Base-by-base conservation (phyloP, 495 filamentous ascomycete species). In the Penicillium bovifimosum region DNA sequence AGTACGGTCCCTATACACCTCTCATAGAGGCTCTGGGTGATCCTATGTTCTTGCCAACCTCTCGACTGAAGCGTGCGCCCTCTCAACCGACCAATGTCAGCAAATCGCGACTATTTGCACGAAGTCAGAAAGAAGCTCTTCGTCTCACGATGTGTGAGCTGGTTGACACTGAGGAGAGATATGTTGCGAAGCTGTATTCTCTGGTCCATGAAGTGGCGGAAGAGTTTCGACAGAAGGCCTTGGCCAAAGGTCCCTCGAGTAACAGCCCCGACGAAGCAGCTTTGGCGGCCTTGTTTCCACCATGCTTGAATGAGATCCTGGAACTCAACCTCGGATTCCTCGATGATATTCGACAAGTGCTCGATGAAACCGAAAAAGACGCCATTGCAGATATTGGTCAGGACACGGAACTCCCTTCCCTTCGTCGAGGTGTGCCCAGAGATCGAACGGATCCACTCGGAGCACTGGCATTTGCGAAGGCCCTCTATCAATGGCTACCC, bases 111-210 rank as follows among this genome's bases (percentile, higher is more conserved):
- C 76, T 83, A 0, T 88, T 96, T 56, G 79, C 85, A 6, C 85
- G 85, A 61, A 83, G 84, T 39, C 89, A 96, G 61, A 91, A 95
- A 61, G 80, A 91, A 47, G 84, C 85, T 35, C 67, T 97, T 50
- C 83, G 91, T 45, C 82, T 88, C 54, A 91, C 95, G 62, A 86
- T 99, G 83, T 87, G 84, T 56, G 93, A 99, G 65, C 63, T 97
- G 50, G 80, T 95, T 24, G 89, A 95, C 59, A 99, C 93, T 0
- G 93, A 99, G 69, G 89, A 92, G 61, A 83, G 88, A 60, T 99
- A 96, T 68, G 90, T 97, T 29, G 73, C 77, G 62, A 95, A 96
- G 62, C 59, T 97, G 32, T 81, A 86, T 54, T 85, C 91, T 40
- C 74, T 98, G 41, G 83, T 95, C 38, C 83, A 87, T 46, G 81